phyloP scores from a whole-genome alignment of 2,329 filamentous ascomycete species.

The Ophiocordyceps camponoti-rufipedis region DNA sequence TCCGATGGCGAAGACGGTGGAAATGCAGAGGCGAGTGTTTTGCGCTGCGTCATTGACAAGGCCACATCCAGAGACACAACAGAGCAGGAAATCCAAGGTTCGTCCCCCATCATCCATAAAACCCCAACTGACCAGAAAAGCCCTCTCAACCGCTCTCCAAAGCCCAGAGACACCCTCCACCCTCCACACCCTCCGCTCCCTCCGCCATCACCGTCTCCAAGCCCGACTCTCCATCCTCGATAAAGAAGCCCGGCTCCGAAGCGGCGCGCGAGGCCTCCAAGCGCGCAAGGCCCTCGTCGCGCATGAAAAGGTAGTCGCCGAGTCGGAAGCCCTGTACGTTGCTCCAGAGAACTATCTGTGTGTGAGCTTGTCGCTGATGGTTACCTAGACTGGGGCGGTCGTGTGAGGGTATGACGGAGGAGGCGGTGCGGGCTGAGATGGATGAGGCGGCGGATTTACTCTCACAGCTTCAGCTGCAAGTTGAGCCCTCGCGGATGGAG shows the following conservation, averaged over 20 bases:
- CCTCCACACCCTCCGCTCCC: slow-evolving; percentile 38
- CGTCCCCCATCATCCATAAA: background rate
- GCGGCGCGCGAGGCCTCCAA: slow-evolving; percentile 55
- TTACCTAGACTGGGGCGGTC: slow-evolving; percentile 16
- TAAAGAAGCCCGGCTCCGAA: slow-evolving; percentile 56
- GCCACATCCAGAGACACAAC: slow-evolving; percentile 37
- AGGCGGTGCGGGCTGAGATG: slow-evolving; percentile 43
- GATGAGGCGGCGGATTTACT: slow-evolving; percentile 53
- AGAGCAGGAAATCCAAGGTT: slow-evolving; percentile 42
- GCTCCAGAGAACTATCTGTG: background rate
- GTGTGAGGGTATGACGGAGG: slow-evolving; percentile 35
- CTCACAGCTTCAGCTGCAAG: slow-evolving; percentile 45
- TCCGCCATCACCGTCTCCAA: slow-evolving; percentile 44
- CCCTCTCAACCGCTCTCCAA: slow-evolving; percentile 42
- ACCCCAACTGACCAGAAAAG: slow-evolving; percentile 9
- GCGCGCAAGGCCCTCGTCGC: slow-evolving; percentile 58
- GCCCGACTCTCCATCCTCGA: slow-evolving; percentile 49
- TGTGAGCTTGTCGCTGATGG: background rate
- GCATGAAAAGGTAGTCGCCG: slow-evolving; percentile 47
- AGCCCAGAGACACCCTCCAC: slow-evolving; percentile 34
- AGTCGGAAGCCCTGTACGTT: slow-evolving; percentile 32
- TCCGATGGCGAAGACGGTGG: slow-evolving; percentile 12
- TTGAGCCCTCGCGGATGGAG: slow-evolving; percentile 46
- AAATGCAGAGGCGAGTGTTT: slow-evolving; percentile 22
- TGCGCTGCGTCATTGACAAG: slow-evolving; percentile 50